Conservation (phyloP, 495 filamentous ascomycete species). For the Lichina pygmaea region DNA sequence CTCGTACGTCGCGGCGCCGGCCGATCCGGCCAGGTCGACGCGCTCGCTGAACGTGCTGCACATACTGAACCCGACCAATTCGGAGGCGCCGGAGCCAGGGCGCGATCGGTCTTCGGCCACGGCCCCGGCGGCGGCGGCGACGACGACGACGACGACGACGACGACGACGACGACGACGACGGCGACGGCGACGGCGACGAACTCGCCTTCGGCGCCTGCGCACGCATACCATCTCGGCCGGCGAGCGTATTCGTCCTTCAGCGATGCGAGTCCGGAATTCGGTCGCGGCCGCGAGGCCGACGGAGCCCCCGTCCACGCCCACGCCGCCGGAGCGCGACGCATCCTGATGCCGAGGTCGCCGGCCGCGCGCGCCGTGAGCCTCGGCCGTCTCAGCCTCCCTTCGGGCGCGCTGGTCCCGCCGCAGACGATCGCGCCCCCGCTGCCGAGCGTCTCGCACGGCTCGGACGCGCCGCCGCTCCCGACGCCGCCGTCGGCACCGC, state of each 20-base stretch:
- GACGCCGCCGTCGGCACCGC: slow-evolving; percentile 2
- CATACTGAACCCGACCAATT: slow-evolving; percentile 22
- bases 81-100: slow-evolving; percentile 2
- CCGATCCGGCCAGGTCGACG: slow-evolving; percentile 7
- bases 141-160: slow-evolving; percentile 3
- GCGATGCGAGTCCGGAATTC: not conserved
- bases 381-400: slow-evolving; percentile 17
- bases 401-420: slow-evolving; percentile 14
- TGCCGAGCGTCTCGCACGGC: slow-evolving; percentile 5
- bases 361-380: slow-evolving; percentile 17
- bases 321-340: slow-evolving; percentile 12
- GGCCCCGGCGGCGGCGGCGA: slow-evolving; percentile 2
- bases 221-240: not conserved
- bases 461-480: slow-evolving; percentile 4
- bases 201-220: not conserved
- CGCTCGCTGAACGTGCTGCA: slow-evolving; percentile 20
- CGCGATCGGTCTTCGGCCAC: slow-evolving; percentile 4
- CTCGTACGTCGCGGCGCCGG: not conserved
- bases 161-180: slow-evolving; percentile 2
- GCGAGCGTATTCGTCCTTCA: not conserved
- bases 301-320: not conserved
- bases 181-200: slow-evolving; percentile 1
- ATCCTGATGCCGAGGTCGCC: slow-evolving; percentile 43
- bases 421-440: not conserved
- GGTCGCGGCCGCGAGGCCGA: slow-evolving; percentile 4